Evolutionary conservation across 2,329 filamentous ascomycete genomes (phyloP).

Genomic region (Cylindrodendrum hubeiense): DNA sequence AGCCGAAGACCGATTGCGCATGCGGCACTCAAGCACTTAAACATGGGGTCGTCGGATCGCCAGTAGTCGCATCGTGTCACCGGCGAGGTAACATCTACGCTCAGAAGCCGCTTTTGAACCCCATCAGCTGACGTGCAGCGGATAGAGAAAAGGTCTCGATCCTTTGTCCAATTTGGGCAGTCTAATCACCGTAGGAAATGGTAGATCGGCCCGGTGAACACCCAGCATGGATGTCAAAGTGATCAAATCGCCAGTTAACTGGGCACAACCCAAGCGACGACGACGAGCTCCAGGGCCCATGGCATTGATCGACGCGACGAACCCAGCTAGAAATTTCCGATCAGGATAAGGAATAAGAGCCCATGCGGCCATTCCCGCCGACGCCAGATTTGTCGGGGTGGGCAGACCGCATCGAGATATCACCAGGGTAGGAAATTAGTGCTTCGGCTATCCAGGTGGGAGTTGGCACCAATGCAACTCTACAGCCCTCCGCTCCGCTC

Average conservation of each 20-base stretch:
- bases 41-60: slow-evolving; percentile 8
- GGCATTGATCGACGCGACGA: slow-evolving; percentile 25
- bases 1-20: slow-evolving; percentile 21
- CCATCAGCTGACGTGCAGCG: slow-evolving; percentile 24
- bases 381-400: slow-evolving; percentile 19
- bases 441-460: slow-evolving; percentile 25
- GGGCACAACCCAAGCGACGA: slow-evolving; percentile 3
- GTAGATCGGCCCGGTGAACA: not conserved
- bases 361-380: slow-evolving; percentile 11
- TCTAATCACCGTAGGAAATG: not conserved
- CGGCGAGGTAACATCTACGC: slow-evolving; percentile 15
- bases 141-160: not conserved
- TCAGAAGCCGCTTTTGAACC: slow-evolving; percentile 8
- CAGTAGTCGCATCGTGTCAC: slow-evolving; percentile 8
- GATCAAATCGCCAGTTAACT: not conserved
- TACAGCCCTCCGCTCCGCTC: slow-evolving; percentile 15
- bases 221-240: not conserved
- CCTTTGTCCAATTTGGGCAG: slow-evolving; percentile 3
- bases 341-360: slow-evolving; percentile 8
- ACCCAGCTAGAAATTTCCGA: slow-evolving; percentile 25
- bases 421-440: slow-evolving; percentile 27
- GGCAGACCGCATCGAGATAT: slow-evolving; percentile 28
- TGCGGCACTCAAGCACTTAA: slow-evolving; percentile 13
- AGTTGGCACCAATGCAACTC: slow-evolving; percentile 14
- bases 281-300: slow-evolving; percentile 6